Evolutionary conservation across 805 yeast species (phyloP), one percentile per base, ranked within the genome.

Genomic region (Starmerella floricola): DNA sequence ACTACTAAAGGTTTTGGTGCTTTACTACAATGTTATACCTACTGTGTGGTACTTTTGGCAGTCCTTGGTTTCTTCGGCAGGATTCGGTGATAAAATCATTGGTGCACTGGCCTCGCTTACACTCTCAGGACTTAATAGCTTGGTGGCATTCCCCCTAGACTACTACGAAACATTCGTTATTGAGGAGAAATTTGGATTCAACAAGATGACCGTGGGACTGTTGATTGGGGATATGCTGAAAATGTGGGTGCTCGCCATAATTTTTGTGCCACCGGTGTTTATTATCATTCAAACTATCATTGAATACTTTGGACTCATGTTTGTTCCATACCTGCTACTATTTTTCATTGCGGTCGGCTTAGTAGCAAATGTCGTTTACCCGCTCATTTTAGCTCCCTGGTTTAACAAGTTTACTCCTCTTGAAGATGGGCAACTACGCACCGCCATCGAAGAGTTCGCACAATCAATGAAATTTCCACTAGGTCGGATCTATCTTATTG

Each of bases 171-270:
- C 80, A 53, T 91, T 91, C 65, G 87, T 86, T 13, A 68, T 91
- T 52, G 98, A 91, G 63, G 95, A 88, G 60, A 75, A 75, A 62
- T 88, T 71, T 55, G 98, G 98, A 1, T 91, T 91, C 66, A 91
- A 91, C 66, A 91, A 91, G 62, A 69, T 74, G 52, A 88, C 96
- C 2, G 47, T 69, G n/a, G 63, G 67, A 38, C 66, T 85, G 38
- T 91, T 91, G 82, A 42, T 82, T 20, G 57, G 72, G 20, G 99
- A 91, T 61, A 64, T 67, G 48, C 35, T 85, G 48, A 91, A 88
- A 62, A 62, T 72, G 23, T 59, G 71, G 31, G 45, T 67, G 2
- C 64, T 91, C 36, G 60, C 73, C 27, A 55, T 71, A 36, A 72
- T 64, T 1, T 58, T 91, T 44, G 85, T 87, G 36, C 72, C 78